phyloP scores from a whole-genome alignment of 2,329 filamentous ascomycete species.

The Alternaria hordeiaustralica region DNA sequence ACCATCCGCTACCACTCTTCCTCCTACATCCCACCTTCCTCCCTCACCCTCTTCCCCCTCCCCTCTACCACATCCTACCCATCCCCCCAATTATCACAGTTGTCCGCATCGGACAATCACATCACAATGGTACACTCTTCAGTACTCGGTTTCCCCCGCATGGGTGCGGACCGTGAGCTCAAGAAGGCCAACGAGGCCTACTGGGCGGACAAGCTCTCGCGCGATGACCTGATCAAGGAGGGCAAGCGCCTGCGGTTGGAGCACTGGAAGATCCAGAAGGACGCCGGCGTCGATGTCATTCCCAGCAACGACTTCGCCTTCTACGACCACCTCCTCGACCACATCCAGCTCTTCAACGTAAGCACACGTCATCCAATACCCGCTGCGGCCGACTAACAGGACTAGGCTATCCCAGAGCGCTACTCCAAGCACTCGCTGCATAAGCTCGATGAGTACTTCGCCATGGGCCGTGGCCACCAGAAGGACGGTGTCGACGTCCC shows the following conservation, averaged over 20 bases:
- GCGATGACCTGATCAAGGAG: conserved; percentile 88
- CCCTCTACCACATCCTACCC: conserved; percentile 2
- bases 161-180: conserved; percentile 97
- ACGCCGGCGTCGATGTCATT: conserved; percentile 95
- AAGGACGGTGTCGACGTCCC: conserved; percentile 93
- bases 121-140: conserved; percentile 63
- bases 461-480: conserved; percentile 99
- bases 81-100: conserved; percentile 11
- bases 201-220: conserved; percentile 94
- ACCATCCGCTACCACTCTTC: conserved; percentile 33
- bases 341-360: conserved; percentile 98
- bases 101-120: conserved; percentile 22
- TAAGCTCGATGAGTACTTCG: conserved; percentile 95
- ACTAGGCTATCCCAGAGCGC: conserved; percentile 86
- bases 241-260: conserved; percentile 95
- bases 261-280: conserved; percentile 99
- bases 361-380: conserved; percentile 47
- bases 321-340: conserved; percentile 97
- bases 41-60: conserved; percentile 12
- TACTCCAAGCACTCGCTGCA: conserved; percentile 91
- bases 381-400: conserved; percentile 20
- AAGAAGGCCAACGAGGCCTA: conserved; percentile 99
- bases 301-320: conserved; percentile 99
- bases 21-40: neutral
- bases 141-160: conserved; percentile 97